These are phyloP conservation scores for Colletotrichum sp. DNA, from an alignment of 2,329 filamentous ascomycete genomes.

Conservation along the genomic window DNA sequence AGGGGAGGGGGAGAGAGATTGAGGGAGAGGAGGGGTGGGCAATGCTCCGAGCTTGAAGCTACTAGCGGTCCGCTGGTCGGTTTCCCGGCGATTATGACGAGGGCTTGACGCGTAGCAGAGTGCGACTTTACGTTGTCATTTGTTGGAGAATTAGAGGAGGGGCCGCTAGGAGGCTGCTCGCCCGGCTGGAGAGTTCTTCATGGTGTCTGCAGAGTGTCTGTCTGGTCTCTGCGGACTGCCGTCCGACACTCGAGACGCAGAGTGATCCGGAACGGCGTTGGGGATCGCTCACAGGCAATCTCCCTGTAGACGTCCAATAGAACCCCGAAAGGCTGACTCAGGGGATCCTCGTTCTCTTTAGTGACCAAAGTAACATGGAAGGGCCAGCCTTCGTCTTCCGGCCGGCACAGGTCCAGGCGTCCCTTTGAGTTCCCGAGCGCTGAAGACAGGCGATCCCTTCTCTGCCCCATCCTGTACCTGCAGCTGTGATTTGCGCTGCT, in stretches of 20 bases:
- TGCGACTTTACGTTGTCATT: neutral
- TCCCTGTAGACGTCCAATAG: neutral
- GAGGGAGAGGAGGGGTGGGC: neutral
- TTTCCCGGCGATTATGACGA: neutral
- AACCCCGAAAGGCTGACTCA: neutral
- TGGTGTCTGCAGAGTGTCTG: neutral
- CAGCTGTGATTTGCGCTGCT: constrained; percentile 4
- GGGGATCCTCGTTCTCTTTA: neutral
- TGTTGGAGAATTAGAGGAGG: neutral
- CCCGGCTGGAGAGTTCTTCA: neutral
- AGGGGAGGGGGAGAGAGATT: neutral
- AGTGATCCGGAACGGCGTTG: neutral
- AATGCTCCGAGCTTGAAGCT: neutral
- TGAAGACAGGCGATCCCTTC: neutral
- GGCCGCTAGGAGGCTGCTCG: neutral
- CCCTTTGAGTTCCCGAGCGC: neutral
- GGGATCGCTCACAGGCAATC: neutral
- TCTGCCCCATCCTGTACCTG: constrained; percentile 4
- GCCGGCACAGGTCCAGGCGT: neutral
- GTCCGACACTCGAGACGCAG: neutral
- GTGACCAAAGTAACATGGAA: neutral
- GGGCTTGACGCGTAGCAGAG: neutral
- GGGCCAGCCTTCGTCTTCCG: neutral
- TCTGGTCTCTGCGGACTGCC: neutral
- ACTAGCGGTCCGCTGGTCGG: neutral